Evolutionary conservation across 768 basidiomycete species (phyloP), one percentile per base, ranked within the genome.

Genomic region (Agaricus bisporus): DNA sequence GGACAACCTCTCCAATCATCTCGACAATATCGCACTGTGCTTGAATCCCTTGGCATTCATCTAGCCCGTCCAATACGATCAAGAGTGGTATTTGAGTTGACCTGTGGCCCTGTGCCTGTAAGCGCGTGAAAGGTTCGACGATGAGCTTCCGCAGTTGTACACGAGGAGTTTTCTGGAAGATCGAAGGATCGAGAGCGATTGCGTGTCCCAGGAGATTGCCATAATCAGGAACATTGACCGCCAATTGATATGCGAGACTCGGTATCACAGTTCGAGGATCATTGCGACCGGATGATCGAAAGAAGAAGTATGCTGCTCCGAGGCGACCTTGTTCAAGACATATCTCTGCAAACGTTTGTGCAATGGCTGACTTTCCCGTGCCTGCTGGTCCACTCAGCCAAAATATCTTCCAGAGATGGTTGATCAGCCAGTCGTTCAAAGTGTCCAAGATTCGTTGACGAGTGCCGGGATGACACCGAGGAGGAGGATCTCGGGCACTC

Each of bases 321-420:
- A 57, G 39, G 11, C 46, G 17, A 20, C 48, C 42, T 18, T 29
- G 28, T 18, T 49, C 41, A 5, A 11, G 14, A 41, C 51, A 57
- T 1, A 29, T 11, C 14, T 54, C 56, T 1, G 52, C 46, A 12
- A 57, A 35, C 2, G 56, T 52, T n/a, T 54, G 51, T 7, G 43
- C 48, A 18, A 54, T 44, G 10, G 56, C 56, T 1, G 56, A 54
- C 43, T 57, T 57, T 6, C 56, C 56, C 1, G 37, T 25, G 6
- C 56, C 56, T 0, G 56, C 52, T 7, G 52, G 48, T 0, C 56
- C 56, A 5, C 18, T n/a, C 6, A 57, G 41, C 51, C 51, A 57
- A 12, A 43, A 28, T 11, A 54, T 18, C 11, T 41, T 57, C 48
- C 15, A 47, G n/a, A n/a, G n/a, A 17, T 45, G 52, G 14, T 18